Conservation (phyloP, 306 rosid species). For the Malus asiatica region DNA sequence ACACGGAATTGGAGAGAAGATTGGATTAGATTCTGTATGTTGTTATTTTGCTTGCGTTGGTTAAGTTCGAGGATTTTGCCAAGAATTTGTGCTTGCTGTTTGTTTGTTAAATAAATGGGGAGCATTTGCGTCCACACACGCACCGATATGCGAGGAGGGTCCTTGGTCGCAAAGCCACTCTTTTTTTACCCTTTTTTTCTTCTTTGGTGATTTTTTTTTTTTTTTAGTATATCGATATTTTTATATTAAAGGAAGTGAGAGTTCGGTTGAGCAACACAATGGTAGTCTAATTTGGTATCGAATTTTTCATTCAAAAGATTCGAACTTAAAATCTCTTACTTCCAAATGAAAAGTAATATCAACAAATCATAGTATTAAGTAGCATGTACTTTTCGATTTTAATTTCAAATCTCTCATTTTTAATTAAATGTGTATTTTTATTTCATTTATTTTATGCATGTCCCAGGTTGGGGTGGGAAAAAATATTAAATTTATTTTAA, state of each 20-base stretch:
- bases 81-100: neutral
- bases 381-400: neutral
- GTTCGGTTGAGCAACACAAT: too few species aligned
- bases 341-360: too few species aligned
- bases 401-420: too few species aligned
- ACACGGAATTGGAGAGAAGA: neutral
- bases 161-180: neutral
- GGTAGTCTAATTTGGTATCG: too few species aligned
- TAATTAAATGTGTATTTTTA: too few species aligned
- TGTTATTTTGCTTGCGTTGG: neutral
- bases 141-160: neutral
- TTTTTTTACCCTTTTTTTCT: neutral
- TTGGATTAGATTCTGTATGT: conserved; percentile 7
- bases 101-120: neutral
- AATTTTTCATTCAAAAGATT: accelerated
- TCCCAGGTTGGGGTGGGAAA: too few species aligned
- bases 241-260: accelerated
- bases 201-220: neutral
- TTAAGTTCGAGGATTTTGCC: neutral
- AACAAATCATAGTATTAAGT: accelerated
- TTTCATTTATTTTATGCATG: too few species aligned
- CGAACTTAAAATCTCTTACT: accelerated
- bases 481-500: too few species aligned
- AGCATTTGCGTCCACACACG: neutral
- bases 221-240: neutral